These are phyloP conservation scores for Sanghuangporus baumii DNA, from an alignment of 1,284 basidiomycete species.

Conservation along the genomic window DNA sequence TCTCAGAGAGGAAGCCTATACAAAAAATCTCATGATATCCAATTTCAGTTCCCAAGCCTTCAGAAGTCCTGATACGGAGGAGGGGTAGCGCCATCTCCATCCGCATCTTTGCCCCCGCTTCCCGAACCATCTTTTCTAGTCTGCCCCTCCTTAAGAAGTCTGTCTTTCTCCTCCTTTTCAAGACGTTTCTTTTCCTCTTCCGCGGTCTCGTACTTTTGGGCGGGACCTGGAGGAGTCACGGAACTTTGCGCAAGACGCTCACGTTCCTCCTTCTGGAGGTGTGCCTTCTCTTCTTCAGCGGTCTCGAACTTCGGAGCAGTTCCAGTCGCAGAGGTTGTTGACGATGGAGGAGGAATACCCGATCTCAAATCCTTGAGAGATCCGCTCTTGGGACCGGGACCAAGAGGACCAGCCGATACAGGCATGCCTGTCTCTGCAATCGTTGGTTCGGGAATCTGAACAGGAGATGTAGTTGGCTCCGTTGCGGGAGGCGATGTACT, in stretches of 20 bases:
- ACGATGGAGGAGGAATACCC: constrained; percentile 21
- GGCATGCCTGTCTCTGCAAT: constrained; percentile 59
- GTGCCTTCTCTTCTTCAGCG: constrained; percentile 38
- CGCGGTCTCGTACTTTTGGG: constrained; percentile 40
- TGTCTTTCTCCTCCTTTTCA: constrained; percentile 60
- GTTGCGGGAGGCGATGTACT: constrained; percentile 22
- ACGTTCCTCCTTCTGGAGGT: constrained; percentile 34
- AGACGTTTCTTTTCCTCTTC: constrained; percentile 66
- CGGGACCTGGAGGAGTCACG: not conserved
- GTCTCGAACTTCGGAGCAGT: constrained; percentile 26
- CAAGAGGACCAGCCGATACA: constrained; percentile 41
- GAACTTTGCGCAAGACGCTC: constrained; percentile 28
- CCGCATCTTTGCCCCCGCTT: constrained; percentile 14
- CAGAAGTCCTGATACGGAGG: constrained; percentile 63
- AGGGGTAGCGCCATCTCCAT: constrained; percentile 38
- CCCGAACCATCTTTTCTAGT: constrained; percentile 17
- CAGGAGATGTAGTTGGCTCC: constrained; percentile 24
- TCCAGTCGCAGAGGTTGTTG: not conserved
- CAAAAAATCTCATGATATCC: not conserved
- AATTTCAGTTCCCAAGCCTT: constrained; percentile 12
- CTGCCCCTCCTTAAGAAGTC: constrained; percentile 31
- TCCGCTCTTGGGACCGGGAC: constrained; percentile 62
- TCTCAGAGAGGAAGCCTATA: not conserved
- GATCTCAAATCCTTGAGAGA: constrained; percentile 49
- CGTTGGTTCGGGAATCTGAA: constrained; percentile 39